Base-by-base conservation (phyloP, 2,329 filamentous ascomycete species). In the Colletotrichum theobromicola region DNA sequence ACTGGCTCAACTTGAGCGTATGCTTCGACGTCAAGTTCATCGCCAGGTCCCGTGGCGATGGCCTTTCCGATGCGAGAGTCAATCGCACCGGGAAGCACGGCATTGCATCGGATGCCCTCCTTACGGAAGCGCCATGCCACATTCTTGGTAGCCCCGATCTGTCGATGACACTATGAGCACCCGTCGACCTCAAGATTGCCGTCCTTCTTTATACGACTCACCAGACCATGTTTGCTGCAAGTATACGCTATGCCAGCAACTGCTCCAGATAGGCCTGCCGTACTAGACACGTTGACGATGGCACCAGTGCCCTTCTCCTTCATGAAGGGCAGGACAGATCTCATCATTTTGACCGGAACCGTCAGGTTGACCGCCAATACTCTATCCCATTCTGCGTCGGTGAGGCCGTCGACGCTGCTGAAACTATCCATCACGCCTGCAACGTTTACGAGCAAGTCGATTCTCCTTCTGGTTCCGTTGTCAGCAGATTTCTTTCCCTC, bases 101-200 rank as follows among this genome's bases (percentile, higher is more conserved):
- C 55, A n/a, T 74, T 67, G 62, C 62, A 72, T 34, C 55, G 32
- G 18, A 88, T 87, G 9, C 83, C 82, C 34, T 87, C 83, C 46
- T 85, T 81, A 26, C 82, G 82, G 74, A 87, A 87, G 7, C 85
- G 80, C 82, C 84, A 88, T 18, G 86, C 86, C 1, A 87, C 84
- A 69, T 87, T 87, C 76, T 86, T 87, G 2, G 86, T 88, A 12
- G 85, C 84, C 9, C 86, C 86, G 13, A 87, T 79, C 82, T 84
- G 46, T 26, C 18, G 53, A 57, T 12, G 24, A 57, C 12, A 35
- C 4, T 18, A 12, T 13, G n/a, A 18, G 28, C n/a, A n/a, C 24
- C 21, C 42, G 9, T 57, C 12, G n/a, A n/a, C n/a, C 32, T 26
- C n/a, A 58, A 28, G 32, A n/a, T 46, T 69, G 18, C 28, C 58